These are phyloP conservation scores for Kwoniella heveanensis DNA, from an alignment of 768 basidiomycete species.

Conservation along the genomic window DNA sequence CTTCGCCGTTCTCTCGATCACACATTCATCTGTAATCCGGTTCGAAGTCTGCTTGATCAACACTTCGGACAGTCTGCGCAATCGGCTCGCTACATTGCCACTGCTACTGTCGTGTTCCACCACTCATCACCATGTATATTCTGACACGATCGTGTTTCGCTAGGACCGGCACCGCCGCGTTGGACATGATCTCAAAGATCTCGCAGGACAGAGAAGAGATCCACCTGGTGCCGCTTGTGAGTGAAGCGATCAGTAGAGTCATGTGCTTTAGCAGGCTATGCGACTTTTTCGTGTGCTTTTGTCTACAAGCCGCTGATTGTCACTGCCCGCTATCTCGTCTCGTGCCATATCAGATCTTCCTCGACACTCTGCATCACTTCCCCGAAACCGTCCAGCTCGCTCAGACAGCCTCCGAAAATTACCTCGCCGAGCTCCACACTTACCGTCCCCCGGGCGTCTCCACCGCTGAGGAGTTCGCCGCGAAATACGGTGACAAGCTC, in stretches of 20 bases:
- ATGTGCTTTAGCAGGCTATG: too few species aligned
- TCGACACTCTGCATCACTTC: constrained; percentile 97
- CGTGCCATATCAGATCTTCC: constrained; percentile 66
- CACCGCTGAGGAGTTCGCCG: constrained; percentile 73
- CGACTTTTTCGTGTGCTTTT: too few species aligned
- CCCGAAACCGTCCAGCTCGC: constrained; percentile 87
- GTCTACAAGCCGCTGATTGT: too few species aligned
- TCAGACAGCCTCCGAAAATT: constrained; percentile 73
- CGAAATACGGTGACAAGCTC: constrained; percentile 71
- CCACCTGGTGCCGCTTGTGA: constrained; percentile 64
- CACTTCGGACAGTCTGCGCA: too few species aligned
- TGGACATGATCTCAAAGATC: constrained; percentile 90
- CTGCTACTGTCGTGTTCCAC: too few species aligned
- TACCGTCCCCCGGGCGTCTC: constrained; percentile 75
- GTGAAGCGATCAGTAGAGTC: too few species aligned
- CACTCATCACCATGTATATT: too few species aligned
- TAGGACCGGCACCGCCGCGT: constrained; percentile 81
- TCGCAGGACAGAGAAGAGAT: constrained; percentile 58
- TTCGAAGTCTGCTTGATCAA: too few species aligned
- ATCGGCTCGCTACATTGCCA: too few species aligned
- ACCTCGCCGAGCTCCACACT: constrained; percentile 71
- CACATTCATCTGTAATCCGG: too few species aligned
- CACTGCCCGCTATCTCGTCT: background rate
- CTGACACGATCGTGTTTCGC: background rate
- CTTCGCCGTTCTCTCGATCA: too few species aligned